Base-by-base conservation (phyloP, 768 basidiomycete species). In the Phaeotremella fagi region DNA sequence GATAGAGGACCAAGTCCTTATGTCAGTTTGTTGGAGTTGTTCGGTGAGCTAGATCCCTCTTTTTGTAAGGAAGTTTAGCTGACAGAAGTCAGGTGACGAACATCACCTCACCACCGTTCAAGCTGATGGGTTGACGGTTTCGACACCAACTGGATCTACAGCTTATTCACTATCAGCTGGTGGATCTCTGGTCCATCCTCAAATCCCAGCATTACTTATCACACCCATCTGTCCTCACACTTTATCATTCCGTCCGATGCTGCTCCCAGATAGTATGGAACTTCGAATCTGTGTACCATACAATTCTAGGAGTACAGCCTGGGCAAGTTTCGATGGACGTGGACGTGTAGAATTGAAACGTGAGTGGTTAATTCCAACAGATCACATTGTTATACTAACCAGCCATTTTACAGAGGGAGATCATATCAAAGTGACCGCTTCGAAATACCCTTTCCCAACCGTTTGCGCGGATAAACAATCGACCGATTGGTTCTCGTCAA, bases 21-120 rank as follows among this genome's bases (percentile, higher is more conserved):
- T 75, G 92, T 99, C 70, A 91, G 88, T 68, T 79, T 90, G 63
- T 78, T 99, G 56, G 95, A 99, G 75, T 80, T 99, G 14, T 99
- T 99, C 66, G 95, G 94, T 97, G 64, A 64, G 85, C 37, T 24
- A 16, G 23, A 11, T 35, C 48, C 28, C 28, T 53, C 4, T 3
- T 2, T 23, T 41, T 14, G 6, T 11, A 22, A 9, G 38, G 20
- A 41, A 41, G 7, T 7, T n/a, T 41, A 16, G 7, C 33, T 24
- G 35, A 42, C 25, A 3, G 1, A 9, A 12, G 38, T 11, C 59
- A 97, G 94, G 91, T 55, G 95, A 99, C 70, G 94, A 99, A 60
- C 90, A 99, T 75, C 95, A 98, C 77, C 85, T 99, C 82, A 99
- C 95, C 1, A 99, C 95, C 1, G 95, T 98, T 2, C 95, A 98